These are phyloP conservation scores for Aspergillus fumigatiaffinis DNA, from an alignment of 2,329 filamentous ascomycete genomes.

Conservation along the genomic window DNA sequence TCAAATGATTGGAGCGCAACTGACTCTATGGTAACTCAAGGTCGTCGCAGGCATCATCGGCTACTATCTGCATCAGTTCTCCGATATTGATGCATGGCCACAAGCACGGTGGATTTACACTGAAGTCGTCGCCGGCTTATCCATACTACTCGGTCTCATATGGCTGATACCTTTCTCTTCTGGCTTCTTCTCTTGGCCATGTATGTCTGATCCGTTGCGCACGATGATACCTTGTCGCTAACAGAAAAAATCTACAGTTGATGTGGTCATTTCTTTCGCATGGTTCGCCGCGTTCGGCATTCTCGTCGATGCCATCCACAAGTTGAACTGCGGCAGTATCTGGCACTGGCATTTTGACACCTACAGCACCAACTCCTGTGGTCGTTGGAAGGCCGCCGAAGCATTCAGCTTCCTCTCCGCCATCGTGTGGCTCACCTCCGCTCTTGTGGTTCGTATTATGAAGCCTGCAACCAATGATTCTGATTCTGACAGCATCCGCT, in stretches of 20 bases:
- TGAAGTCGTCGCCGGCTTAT: conserved; percentile 65
- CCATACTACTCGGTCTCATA: conserved; percentile 64
- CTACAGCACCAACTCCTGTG: conserved; percentile 50
- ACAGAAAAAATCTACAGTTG: conserved; percentile 40
- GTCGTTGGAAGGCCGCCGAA: conserved; percentile 66
- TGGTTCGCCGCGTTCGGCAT: conserved; percentile 70
- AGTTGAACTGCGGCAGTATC: conserved; percentile 51
- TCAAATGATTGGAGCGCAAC: conserved; percentile 1
- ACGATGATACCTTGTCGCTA: neutral
- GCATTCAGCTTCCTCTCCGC: conserved; percentile 70
- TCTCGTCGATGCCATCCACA: conserved; percentile 55
- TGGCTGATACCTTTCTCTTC: conserved; percentile 69
- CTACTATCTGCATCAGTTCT: conserved; percentile 56
- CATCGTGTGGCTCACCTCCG: conserved; percentile 65
- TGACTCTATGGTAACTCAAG: conserved; percentile 24
- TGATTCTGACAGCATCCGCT: conserved; percentile 9
- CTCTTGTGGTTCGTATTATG: conserved; percentile 46
- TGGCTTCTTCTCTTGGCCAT: conserved; percentile 65
- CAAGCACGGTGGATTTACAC: conserved; percentile 70
- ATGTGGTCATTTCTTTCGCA: conserved; percentile 63
- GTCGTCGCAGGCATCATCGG: conserved; percentile 66
- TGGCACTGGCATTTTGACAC: conserved; percentile 59
- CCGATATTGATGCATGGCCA: conserved; percentile 49
- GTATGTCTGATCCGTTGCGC: conserved; percentile 23
- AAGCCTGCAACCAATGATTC: neutral